Conservation (phyloP, 2,329 filamentous ascomycete species). For the Penicillium sp. region DNA sequence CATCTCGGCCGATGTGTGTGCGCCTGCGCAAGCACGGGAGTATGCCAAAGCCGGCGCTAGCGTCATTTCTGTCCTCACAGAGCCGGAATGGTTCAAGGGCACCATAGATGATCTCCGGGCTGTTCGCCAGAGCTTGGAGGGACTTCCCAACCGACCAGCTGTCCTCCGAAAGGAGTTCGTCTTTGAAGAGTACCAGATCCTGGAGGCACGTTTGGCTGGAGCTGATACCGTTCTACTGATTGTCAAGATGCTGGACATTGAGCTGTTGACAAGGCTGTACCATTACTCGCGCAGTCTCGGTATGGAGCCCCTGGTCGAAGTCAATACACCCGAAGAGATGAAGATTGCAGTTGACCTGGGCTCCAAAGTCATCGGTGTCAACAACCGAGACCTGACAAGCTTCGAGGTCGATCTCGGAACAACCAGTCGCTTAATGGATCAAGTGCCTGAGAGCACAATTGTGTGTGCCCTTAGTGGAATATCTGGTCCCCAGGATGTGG, state of each 20-base stretch:
- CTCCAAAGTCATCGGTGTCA: conserved; percentile 90
- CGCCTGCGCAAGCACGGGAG: conserved; percentile 81
- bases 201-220: conserved; percentile 87
- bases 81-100: conserved; percentile 99
- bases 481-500: conserved; percentile 80
- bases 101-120: conserved; percentile 88
- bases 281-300: conserved; percentile 83
- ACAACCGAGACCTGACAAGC: conserved; percentile 93
- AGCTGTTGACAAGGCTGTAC: conserved; percentile 73
- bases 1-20: conserved; percentile 82
- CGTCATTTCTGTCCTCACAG: conserved; percentile 96
- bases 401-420: conserved; percentile 96
- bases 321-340: conserved; percentile 95
- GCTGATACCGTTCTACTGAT: conserved; percentile 94
- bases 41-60: conserved; percentile 94
- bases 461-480: conserved; percentile 95
- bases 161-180: conserved; percentile 95
- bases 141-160: conserved; percentile 88
- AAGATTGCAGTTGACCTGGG: conserved; percentile 79
- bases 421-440: conserved; percentile 79
- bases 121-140: conserved; percentile 82
- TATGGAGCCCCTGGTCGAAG: conserved; percentile 97
- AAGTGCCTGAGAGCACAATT: conserved; percentile 80
- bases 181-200: conserved; percentile 96
- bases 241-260: conserved; percentile 90